A percentile compares a stretch with the other conserved stretches of the same genome.
Evolutionary conservation across 2,329 filamentous ascomycete genomes (phyloP).

Genomic region (Rutstroemia sp.): DNA sequence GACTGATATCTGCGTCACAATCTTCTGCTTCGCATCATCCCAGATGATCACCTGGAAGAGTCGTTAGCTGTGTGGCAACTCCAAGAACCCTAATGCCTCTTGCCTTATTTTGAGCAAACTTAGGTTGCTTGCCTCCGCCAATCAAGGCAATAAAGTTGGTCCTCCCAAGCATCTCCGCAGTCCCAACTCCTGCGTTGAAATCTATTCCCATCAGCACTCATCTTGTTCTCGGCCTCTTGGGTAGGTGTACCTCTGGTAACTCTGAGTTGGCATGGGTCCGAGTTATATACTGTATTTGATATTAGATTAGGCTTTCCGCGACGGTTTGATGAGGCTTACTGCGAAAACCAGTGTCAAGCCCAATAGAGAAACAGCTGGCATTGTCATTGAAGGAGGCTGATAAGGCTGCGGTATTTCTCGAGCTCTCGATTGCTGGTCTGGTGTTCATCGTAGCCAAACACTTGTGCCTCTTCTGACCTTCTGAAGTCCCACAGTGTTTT

Average conservation of each 20-base stretch:
- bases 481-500: no score
- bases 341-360: slow-evolving; percentile 78
- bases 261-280: slow-evolving; percentile 64
- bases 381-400: slow-evolving; percentile 83
- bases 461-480: no score
- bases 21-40: slow-evolving; percentile 76
- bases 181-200: slow-evolving; percentile 74
- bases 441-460: slow-evolving; percentile 65
- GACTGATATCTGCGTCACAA: slow-evolving; percentile 69
- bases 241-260: slow-evolving; percentile 45
- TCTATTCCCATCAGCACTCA: slow-evolving; percentile 38
- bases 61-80: neutral
- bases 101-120: slow-evolving; percentile 82
- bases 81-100: neutral
- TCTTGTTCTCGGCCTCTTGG: neutral
- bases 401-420: slow-evolving; percentile 66
- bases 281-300: slow-evolving; percentile 54
- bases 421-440: slow-evolving; percentile 73
- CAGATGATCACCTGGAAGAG: slow-evolving; percentile 67
- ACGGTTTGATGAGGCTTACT: slow-evolving; percentile 43
- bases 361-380: slow-evolving; percentile 78
- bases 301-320: slow-evolving; percentile 9
- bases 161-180: slow-evolving; percentile 79
- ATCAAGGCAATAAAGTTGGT: slow-evolving; percentile 85
- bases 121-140: slow-evolving; percentile 77